A percentile compares a stretch with the other conserved stretches of the same genome.
phyloP scores from a whole-genome alignment of 1,284 basidiomycete species.

The Microbotryum scabiosae region DNA sequence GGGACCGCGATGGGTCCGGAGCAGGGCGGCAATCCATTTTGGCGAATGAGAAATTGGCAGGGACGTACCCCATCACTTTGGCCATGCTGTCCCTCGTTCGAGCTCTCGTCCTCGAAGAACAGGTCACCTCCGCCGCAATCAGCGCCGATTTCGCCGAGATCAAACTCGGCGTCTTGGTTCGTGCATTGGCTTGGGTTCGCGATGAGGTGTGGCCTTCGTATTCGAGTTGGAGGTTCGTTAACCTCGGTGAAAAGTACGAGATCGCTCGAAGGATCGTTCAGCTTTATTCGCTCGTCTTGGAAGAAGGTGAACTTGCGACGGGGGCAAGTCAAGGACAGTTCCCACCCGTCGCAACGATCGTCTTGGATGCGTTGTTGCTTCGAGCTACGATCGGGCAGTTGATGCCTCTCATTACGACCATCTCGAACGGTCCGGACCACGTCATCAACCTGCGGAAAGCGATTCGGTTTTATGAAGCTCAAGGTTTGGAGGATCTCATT shows the following conservation, averaged over 20 bases:
- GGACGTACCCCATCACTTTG: conserved; percentile 69
- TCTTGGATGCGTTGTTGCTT: conserved; percentile 55
- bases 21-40: conserved; percentile 50
- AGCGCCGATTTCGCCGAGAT: conserved; percentile 52
- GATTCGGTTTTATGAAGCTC: conserved; percentile 59
- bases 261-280: conserved; percentile 59
- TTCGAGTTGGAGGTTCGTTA: conserved; percentile 68
- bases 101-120: conserved; percentile 54
- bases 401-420: conserved; percentile 60
- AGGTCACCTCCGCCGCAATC: conserved; percentile 43
- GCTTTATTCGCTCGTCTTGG: conserved; percentile 59
- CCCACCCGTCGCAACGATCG: conserved; percentile 51
- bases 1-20: conserved; percentile 46
- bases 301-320: conserved; percentile 53
- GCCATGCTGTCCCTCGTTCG: conserved; percentile 66
- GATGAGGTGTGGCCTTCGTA: conserved; percentile 79
- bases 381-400: conserved; percentile 65
- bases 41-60: conserved; percentile 59
- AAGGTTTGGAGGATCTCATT: conserved; percentile 58
- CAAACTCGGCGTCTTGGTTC: conserved; percentile 71
- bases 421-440: conserved; percentile 55
- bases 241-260: conserved; percentile 68
- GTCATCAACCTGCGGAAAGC: conserved; percentile 54
- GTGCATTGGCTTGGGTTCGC: conserved; percentile 66
- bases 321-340: conserved; percentile 39